Evolutionary conservation across 768 basidiomycete genomes (phyloP).

Genomic region (Inosperma sp.): DNA sequence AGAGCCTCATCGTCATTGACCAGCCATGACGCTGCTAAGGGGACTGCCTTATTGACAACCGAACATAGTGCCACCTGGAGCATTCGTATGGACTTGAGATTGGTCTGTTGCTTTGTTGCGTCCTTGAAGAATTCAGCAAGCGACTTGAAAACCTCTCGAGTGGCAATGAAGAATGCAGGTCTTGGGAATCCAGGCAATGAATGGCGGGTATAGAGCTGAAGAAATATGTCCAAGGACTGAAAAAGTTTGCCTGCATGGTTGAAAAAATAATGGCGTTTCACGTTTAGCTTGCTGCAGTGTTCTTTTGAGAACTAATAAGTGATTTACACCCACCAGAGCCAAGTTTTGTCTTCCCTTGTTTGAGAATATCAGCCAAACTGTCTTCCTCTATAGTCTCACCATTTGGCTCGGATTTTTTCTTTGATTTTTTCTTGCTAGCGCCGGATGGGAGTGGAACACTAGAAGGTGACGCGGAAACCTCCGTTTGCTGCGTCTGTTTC

Average conservation of each 20-base stretch:
- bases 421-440: neutral
- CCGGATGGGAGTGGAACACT: neutral
- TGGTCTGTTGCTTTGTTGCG: constrained; percentile 7
- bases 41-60: constrained; percentile 2
- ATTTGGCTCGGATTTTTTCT: neutral
- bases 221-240: constrained; percentile 27
- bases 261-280: neutral
- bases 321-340: too few relatives aligned
- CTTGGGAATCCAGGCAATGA: constrained; percentile 19
- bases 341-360: neutral
- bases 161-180: constrained; percentile 26
- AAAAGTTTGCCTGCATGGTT: constrained; percentile 15
- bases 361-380: constrained; percentile 1
- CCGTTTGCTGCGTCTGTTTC: neutral
- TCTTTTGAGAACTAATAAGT: neutral
- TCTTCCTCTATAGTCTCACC: neutral
- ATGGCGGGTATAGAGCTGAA: constrained; percentile 24
- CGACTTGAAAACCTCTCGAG: constrained; percentile 28
- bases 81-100: constrained; percentile 20
- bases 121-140: constrained; percentile 17
- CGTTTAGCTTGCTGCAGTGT: neutral
- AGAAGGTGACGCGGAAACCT: neutral
- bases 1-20: neutral
- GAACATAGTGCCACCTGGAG: constrained; percentile 5
- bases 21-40: neutral